These are phyloP conservation scores for Physocladia obscura DNA, from an alignment of 192 early-diverging fungal genomes.

Conservation along the genomic window DNA sequence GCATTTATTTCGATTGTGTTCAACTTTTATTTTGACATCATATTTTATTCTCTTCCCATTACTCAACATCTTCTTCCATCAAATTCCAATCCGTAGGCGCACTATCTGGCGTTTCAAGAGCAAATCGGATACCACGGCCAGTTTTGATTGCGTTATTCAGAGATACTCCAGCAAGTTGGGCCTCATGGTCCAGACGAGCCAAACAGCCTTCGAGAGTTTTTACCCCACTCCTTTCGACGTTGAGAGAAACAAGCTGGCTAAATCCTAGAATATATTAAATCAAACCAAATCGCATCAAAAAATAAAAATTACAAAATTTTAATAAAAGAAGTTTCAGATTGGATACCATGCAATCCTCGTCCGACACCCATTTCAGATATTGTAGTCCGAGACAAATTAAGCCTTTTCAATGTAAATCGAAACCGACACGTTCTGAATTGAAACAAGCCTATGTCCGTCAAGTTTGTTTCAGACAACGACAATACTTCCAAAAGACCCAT, in stretches of 20 bases:
- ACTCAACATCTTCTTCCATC: too few species aligned
- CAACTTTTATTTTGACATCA: not conserved
- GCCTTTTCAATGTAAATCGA: slow-evolving; percentile 7
- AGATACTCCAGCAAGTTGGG: not conserved
- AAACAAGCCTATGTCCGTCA: slow-evolving; percentile 24
- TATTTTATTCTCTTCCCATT: not conserved
- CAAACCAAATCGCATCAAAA: not conserved
- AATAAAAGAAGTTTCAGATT: not conserved
- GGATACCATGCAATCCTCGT: slow-evolving; percentile 3
- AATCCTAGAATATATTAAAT: slow-evolving; percentile 28
- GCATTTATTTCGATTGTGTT: too few species aligned
- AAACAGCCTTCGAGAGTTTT: not conserved
- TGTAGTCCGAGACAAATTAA: slow-evolving; percentile 21
- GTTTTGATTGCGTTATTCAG: not conserved
- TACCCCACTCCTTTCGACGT: slow-evolving; percentile 14
- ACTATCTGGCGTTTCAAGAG: not conserved
- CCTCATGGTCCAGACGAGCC: not conserved
- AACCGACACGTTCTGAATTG: slow-evolving; percentile 9
- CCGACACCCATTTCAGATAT: slow-evolving; percentile 18
- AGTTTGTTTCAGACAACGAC: slow-evolving; percentile 29
- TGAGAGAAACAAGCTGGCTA: slow-evolving; percentile 1
- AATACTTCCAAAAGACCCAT: slow-evolving; percentile 30
- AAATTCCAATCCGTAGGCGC: too few species aligned
- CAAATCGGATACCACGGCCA: slow-evolving; percentile 7
- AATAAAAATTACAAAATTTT: not conserved